phyloP scores from a whole-genome alignment of 257 asterid species.

The Lavandula angustifolia region DNA sequence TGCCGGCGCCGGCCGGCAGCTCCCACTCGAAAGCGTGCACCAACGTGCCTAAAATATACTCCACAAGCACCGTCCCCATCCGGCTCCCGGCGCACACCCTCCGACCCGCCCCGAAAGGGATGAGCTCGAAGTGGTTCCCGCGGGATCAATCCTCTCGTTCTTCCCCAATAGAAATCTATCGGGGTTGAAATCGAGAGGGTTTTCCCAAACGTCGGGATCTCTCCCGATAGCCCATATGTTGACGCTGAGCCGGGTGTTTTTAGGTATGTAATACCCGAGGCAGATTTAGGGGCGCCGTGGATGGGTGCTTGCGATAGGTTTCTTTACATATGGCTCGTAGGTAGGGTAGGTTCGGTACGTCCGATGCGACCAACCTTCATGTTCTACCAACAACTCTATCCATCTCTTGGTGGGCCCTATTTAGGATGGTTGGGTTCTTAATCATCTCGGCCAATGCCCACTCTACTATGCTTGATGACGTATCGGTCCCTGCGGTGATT shows the following conservation, averaged over 20 bases:
- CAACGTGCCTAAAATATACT: constrained; percentile 48
- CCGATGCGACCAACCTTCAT: constrained; percentile 41
- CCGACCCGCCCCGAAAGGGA: constrained; percentile 54
- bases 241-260: constrained; percentile 46
- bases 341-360: constrained; percentile 46
- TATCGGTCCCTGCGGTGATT: constrained; percentile 53
- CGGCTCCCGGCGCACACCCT: constrained; percentile 54
- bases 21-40: constrained; percentile 56
- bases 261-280: constrained; percentile 52
- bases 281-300: constrained; percentile 51
- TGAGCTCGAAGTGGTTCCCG: constrained; percentile 46
- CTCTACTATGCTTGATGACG: constrained; percentile 49
- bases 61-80: constrained; percentile 53
- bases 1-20: constrained; percentile 14
- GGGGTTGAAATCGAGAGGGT: constrained; percentile 45
- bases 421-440: constrained; percentile 35
- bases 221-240: constrained; percentile 64
- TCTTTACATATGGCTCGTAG: constrained; percentile 55
- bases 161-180: constrained; percentile 40
- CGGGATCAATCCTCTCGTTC: constrained; percentile 33
- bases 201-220: constrained; percentile 53
- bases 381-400: constrained; percentile 41
- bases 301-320: constrained; percentile 52
- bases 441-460: constrained; percentile 60
- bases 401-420: constrained; percentile 48